Base-by-base conservation (phyloP, 1,139 yeast genomes). In the Yamadazyma buinensis region DNA sequence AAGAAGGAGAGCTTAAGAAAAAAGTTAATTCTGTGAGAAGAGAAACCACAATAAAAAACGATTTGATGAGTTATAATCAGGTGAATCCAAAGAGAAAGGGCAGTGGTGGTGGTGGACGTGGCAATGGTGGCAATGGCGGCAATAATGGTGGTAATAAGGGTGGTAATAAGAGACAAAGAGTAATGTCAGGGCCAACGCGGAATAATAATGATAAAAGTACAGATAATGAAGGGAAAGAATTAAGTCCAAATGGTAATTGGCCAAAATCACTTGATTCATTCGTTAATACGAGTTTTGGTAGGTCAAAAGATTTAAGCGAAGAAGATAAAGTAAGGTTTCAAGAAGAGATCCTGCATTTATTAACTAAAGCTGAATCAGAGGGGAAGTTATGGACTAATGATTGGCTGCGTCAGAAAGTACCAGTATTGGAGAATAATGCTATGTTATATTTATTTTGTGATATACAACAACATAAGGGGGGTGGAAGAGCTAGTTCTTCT, bases 321-420 rank as follows among this genome's bases (percentile, higher is more conserved):
- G 35, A 37, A 3, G 47, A 49, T 7, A 56, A 57, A 39, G 40
- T 46, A 3, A 29, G 35, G 5, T 60, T 64, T 36, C 58, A 62
- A 27, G 29, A 36, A 6, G 66, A 68, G 38, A 39, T 68, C 21
- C 60, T 54, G 39, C 30, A 41, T 19, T 33, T 68, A 22, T 42
- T 68, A 9, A 53, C 54, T 30, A 38, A 41, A 29, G 88, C 90
- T 0, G 67, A 73, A 29, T 57, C 57, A 4, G 55, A 62, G 27
- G 61, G 64, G 12, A 65, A 65, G 28, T 52, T 83, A 4, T 68
- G 74, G 64, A 48, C 57, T 1, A 80, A 78, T 42, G 75, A 82
- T 47, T 84, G 95, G 95, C 52, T 51, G 8, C 47, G 41, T 8
- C 84, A 78, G 52, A 59, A 59, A 21, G 45, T 84, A 1, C 90